A percentile compares a stretch with the other conserved stretches of the same genome.
These are phyloP conservation scores for Abrus pulchellus DNA, from an alignment of 306 rosid genomes.

Conservation along the genomic window DNA sequence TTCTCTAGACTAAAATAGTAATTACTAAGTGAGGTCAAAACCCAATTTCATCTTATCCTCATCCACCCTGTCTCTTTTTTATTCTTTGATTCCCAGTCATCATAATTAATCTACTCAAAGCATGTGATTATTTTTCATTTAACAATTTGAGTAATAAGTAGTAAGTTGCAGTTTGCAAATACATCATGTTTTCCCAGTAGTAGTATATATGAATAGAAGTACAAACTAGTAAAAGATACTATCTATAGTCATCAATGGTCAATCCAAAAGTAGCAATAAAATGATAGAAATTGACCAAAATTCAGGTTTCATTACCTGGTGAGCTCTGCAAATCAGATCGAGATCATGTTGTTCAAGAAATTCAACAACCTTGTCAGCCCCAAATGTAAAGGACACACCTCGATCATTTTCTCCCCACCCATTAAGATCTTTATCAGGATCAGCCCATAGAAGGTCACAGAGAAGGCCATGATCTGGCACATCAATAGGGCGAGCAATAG, in stretches of 20 bases:
- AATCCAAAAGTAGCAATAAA: slow-evolving; percentile 1
- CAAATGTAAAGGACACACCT: slow-evolving; percentile 88
- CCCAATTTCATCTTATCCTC: slow-evolving; percentile 1
- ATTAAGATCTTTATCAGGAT: slow-evolving; percentile 86
- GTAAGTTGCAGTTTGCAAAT: neutral
- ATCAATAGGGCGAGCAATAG: slow-evolving; percentile 83
- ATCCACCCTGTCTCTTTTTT: slow-evolving; percentile 21
- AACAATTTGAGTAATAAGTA: slow-evolving; percentile 1
- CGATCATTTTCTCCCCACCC: slow-evolving; percentile 95
- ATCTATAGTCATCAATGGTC: slow-evolving; percentile 13
- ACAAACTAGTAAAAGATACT: slow-evolving; percentile 9
- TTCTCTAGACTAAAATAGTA: slow-evolving; percentile 3
- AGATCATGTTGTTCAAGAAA: slow-evolving; percentile 83
- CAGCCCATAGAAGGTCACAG: slow-evolving; percentile 90
- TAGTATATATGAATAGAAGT: slow-evolving; percentile 13
- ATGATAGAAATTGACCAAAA: slow-evolving; percentile 27
- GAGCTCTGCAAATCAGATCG: slow-evolving; percentile 85
- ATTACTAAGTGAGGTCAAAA: slow-evolving; percentile 4
- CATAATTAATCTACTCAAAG: slow-evolving; percentile 22
- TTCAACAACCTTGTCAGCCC: slow-evolving; percentile 84
- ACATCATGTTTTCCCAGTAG: neutral
- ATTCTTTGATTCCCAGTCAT: neutral
- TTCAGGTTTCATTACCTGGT: slow-evolving; percentile 64
- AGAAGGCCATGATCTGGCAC: slow-evolving; percentile 90
- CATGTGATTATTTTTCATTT: neutral